Percentiles rank a stretch among this genome's conserved stretches.
Evolutionary conservation across 371 early-diverging fungal genomes (phyloP).

Genomic region (Mucor irregularis): DNA sequence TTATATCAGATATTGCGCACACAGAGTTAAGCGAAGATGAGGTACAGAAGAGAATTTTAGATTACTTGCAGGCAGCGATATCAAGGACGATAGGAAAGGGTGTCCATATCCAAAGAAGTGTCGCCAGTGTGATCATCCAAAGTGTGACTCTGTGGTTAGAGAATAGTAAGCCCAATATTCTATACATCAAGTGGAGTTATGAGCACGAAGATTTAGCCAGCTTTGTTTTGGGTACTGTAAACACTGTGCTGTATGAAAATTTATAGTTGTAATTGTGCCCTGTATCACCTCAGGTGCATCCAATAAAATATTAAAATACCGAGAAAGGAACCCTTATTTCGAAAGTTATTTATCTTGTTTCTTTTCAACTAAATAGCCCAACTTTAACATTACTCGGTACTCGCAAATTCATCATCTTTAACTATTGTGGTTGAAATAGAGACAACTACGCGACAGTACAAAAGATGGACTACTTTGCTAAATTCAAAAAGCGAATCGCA

Average conservation of each 20-base stretch:
- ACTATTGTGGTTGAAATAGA: too few species aligned
- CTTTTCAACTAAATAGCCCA: too few species aligned
- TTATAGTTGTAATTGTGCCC: too few species aligned
- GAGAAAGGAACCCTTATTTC: too few species aligned
- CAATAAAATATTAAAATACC: too few species aligned
- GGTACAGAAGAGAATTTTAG: conserved; percentile 12
- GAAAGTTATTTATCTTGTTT: too few species aligned
- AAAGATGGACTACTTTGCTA: conserved; percentile 65
- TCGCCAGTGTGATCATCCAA: conserved; percentile 9
- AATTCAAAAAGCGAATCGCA: conserved; percentile 62
- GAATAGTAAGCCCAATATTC: not conserved
- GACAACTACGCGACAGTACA: too few species aligned
- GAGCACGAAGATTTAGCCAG: conserved; percentile 34
- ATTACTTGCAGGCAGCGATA: conserved; percentile 20
- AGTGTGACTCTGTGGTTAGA: conserved; percentile 18
- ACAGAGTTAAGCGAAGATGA: conserved; percentile 14
- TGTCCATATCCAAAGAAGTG: conserved; percentile 10
- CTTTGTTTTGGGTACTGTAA: conserved; percentile 25
- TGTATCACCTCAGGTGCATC: too few species aligned
- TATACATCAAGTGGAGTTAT: conserved; percentile 24
- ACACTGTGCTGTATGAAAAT: conserved; percentile 18
- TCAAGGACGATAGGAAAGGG: conserved; percentile 9
- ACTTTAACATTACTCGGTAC: too few species aligned
- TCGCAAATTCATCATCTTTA: too few species aligned
- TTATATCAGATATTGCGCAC: conserved; percentile 25